phyloP scores from a whole-genome alignment of 176 grass and related monocot species.

The Poa pratensis region DNA sequence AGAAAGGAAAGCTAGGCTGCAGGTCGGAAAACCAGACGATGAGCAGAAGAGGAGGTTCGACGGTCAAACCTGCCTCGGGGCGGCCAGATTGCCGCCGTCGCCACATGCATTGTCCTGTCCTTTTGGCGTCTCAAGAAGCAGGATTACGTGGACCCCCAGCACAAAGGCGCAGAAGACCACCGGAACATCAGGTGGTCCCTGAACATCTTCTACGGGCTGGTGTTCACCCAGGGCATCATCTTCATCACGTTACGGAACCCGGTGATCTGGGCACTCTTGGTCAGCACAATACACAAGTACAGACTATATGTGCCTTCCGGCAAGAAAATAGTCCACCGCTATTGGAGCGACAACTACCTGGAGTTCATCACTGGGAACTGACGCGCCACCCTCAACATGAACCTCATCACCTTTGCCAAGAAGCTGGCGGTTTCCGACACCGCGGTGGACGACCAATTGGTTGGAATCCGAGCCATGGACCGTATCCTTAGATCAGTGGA shows the following conservation, averaged over 20 bases:
- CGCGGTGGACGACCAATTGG: background rate
- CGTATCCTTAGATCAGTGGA: background rate
- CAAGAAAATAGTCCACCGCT: background rate
- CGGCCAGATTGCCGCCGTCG: background rate
- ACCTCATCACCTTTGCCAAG: conserved; percentile 32
- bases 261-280: background rate
- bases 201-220: conserved; percentile 40
- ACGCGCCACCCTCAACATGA: background rate
- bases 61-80: background rate
- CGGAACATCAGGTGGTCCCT: conserved; percentile 22
- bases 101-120: conserved; percentile 14
- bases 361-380: conserved; percentile 22
- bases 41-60: background rate
- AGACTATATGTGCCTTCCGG: background rate
- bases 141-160: background rate
- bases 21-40: background rate
- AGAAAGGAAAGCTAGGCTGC: background rate
- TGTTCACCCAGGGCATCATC: conserved; percentile 31
- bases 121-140: background rate
- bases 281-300: background rate
- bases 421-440: conserved; percentile 4
- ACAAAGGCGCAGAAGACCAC: background rate
- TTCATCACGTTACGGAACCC: background rate
- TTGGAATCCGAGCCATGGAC: conserved; percentile 16
- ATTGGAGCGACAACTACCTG: background rate